A percentile compares a stretch with the other conserved stretches of the same genome.
These are phyloP conservation scores for Colletotrichum zoysiae DNA, from an alignment of 2,329 filamentous ascomycete species.

Conservation along the genomic window DNA sequence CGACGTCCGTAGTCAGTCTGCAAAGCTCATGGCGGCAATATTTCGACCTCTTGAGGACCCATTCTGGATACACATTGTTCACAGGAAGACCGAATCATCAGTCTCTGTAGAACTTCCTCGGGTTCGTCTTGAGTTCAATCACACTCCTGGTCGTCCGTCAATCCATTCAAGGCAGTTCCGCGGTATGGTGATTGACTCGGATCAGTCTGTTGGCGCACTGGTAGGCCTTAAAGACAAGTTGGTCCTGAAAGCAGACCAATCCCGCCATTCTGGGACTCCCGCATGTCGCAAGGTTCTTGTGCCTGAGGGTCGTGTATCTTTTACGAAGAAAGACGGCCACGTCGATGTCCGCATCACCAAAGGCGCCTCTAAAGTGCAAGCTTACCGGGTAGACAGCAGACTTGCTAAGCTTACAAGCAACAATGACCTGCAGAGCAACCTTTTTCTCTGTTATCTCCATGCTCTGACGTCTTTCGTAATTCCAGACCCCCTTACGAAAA, in stretches of 20 bases:
- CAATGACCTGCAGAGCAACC: slow-evolving; percentile 63
- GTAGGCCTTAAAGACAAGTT: slow-evolving; percentile 64
- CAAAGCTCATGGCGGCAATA: background rate
- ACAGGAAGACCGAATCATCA: background rate
- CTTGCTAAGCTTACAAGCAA: slow-evolving; percentile 65
- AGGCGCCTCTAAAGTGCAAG: slow-evolving; percentile 48
- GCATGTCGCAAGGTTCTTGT: slow-evolving; percentile 49
- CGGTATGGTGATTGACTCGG: slow-evolving; percentile 61
- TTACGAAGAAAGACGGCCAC: slow-evolving; percentile 46
- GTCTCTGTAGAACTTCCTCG: slow-evolving; percentile 5
- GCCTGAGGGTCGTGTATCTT: slow-evolving; percentile 24
- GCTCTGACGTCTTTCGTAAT: slow-evolving; percentile 66
- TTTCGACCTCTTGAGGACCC: slow-evolving; percentile 2
- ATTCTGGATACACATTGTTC: slow-evolving; percentile 4
- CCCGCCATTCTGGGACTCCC: slow-evolving; percentile 54
- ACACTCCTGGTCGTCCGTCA: background rate
- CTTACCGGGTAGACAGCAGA: slow-evolving; percentile 61
- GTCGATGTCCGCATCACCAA: slow-evolving; percentile 52
- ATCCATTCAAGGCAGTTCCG: slow-evolving; percentile 63
- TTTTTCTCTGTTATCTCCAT: slow-evolving; percentile 66
- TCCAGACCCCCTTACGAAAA: slow-evolving; percentile 60
- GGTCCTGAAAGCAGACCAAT: slow-evolving; percentile 52
- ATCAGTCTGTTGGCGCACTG: slow-evolving; percentile 61
- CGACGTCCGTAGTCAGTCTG: background rate
- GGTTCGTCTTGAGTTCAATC: background rate